Evolutionary conservation across 257 asterid genomes (phyloP).

Genomic region (Solanum paucissectum): DNA sequence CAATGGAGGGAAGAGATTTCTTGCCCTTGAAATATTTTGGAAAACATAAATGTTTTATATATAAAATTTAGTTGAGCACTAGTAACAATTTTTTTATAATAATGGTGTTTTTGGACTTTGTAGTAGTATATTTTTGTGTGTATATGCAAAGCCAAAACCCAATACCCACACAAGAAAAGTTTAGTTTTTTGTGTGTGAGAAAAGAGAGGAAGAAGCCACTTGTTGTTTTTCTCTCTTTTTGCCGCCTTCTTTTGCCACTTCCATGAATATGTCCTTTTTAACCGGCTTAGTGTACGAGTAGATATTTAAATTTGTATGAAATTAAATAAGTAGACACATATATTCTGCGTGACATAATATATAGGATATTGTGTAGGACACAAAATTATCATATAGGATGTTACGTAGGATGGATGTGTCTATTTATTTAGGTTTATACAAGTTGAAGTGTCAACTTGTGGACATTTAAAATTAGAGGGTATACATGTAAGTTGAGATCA

Average conservation of each 20-base stretch:
- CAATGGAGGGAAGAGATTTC: slow-evolving; percentile 32
- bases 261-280: background rate
- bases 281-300: accelerated
- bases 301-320: too few relatives aligned
- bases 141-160: background rate
- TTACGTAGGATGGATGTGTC: accelerated
- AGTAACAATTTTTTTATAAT: background rate
- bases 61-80: background rate
- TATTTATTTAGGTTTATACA: too few relatives aligned
- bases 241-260: slow-evolving; percentile 11
- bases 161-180: background rate
- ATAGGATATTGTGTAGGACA: accelerated
- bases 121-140: background rate
- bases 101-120: slow-evolving; percentile 23
- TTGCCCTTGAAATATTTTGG: slow-evolving; percentile 15
- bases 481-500: too few relatives aligned
- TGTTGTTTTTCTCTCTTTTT: slow-evolving; percentile 5
- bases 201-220: background rate
- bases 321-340: accelerated
- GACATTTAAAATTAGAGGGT: too few relatives aligned
- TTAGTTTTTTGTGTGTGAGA: background rate
- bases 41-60: slow-evolving; percentile 21
- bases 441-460: background rate
- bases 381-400: background rate
- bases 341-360: accelerated